Evolutionary conservation across 371 early-diverging fungal species (phyloP).

Genomic region (Cokeromyces recurvatus): DNA sequence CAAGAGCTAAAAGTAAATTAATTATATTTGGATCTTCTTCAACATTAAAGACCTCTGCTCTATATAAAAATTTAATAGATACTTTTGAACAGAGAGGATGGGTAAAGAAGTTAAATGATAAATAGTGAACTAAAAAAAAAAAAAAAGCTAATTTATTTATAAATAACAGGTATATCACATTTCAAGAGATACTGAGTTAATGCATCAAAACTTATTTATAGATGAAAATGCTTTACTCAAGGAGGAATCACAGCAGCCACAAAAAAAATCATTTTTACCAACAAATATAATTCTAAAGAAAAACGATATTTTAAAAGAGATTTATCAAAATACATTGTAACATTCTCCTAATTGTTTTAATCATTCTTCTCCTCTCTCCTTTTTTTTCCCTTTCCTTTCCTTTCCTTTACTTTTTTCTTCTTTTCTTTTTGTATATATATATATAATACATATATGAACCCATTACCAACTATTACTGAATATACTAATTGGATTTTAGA

Average conservation of each 20-base stretch:
- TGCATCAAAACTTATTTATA: not conserved
- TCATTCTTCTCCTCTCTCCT: not conserved
- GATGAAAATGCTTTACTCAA: not conserved
- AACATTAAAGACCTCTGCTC: conserved; percentile 56
- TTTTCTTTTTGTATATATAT: no score
- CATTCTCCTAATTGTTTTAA: not conserved
- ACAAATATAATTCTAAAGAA: conserved; percentile 17
- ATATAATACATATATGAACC: no score
- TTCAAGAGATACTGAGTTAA: not conserved
- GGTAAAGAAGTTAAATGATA: conserved; percentile 36
- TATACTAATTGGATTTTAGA: conserved; percentile 9
- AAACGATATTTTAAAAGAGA: conserved; percentile 20
- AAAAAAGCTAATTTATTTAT: not conserved
- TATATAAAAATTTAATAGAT: conserved; percentile 50
- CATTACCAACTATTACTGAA: conserved; percentile 6
- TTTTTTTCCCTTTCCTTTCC: not conserved
- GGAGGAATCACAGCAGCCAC: conserved; percentile 1
- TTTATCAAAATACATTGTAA: conserved; percentile 9
- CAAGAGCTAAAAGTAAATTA: conserved; percentile 89
- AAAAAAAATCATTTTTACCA: conserved; percentile 14
- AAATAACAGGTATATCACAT: not conserved
- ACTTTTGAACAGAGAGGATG: conserved; percentile 48
- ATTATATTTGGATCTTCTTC: conserved; percentile 81
- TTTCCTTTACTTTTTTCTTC: not conserved
- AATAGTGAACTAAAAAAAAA: not conserved